These are phyloP conservation scores for Mycena vitilis DNA, from an alignment of 768 basidiomycete genomes.

Conservation along the genomic window DNA sequence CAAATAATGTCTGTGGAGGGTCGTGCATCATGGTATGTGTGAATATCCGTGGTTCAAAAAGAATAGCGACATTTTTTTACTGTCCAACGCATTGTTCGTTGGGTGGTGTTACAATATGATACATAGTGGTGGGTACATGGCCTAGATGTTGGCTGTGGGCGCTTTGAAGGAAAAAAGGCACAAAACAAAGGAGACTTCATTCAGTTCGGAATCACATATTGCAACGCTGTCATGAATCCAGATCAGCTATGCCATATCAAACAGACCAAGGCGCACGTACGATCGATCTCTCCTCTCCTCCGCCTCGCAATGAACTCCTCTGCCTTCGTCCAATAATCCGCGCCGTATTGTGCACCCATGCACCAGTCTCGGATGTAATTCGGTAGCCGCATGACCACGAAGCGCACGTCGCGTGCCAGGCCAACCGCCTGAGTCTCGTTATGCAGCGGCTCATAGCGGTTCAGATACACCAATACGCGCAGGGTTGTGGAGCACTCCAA, in stretches of 20 bases:
- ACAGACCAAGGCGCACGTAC: neutral
- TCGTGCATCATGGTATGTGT: too few relatives aligned
- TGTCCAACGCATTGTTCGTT: too few relatives aligned
- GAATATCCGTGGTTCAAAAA: too few relatives aligned
- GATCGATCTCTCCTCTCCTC: neutral
- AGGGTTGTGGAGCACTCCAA: neutral
- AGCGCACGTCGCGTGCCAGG: neutral
- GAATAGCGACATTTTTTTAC: too few relatives aligned
- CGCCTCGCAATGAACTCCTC: neutral
- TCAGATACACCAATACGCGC: neutral
- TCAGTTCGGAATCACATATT: neutral
- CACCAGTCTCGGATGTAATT: neutral
- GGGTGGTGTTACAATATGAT: too few relatives aligned
- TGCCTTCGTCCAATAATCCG: constrained; percentile 2
- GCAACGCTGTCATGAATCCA: neutral
- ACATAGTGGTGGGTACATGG: too few relatives aligned
- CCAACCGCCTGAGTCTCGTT: neutral
- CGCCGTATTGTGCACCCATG: neutral
- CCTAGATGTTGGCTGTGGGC: too few relatives aligned
- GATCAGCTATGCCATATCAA: neutral
- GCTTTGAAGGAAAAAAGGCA: too few relatives aligned
- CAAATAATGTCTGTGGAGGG: too few relatives aligned
- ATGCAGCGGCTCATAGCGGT: neutral
- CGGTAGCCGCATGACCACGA: neutral
- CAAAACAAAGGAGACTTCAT: neutral